Evolutionary conservation across 352 stramenopile species (phyloP), one percentile per base, ranked within the genome.

Genomic region (Lagenidium sp.): DNA sequence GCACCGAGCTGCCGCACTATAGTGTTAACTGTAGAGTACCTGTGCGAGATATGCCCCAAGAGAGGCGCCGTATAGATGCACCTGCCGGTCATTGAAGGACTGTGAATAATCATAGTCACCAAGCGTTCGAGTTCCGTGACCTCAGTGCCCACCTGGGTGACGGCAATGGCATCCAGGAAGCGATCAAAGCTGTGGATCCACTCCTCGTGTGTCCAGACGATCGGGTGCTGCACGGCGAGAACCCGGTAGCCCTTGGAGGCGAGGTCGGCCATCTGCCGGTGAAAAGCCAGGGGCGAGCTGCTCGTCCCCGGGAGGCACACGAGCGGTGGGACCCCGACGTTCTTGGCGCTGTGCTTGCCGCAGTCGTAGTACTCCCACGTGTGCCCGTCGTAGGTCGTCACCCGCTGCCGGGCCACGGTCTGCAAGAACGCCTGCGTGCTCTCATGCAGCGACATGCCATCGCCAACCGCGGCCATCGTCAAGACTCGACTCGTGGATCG

Each of bases 141-240:
- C n/a, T n/a, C n/a, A n/a, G n/a, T n/a, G n/a, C n/a, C n/a, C n/a
- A n/a, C n/a, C n/a, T n/a, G n/a, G n/a, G n/a, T n/a, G n/a, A n/a
- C n/a, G n/a, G n/a, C n/a, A n/a, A 85, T 57, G 4, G 73, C 70
- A 26, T 85, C 75, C 19, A 89, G 61, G 49, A 89, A 85, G 11
- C 76, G 63, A 32, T 89, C 76, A 35, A 89, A 89, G 54, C 70
- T 82, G 47, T 89, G 74, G 32, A 89, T 66, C 76, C 73, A 86
- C 36, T 86, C 73, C n/a, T 86, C 66, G 12, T 85, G 71, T n/a
- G 57, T 84, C 76, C 76, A 89, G 36, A 86, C 68, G 20, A 77
- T 53, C 3, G 76, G 76, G 20, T 85, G 55, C 43, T 89, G 76
- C n/a, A 88, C 76, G 18, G 76, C 64, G 32, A 89, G 47, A 3